phyloP scores from a whole-genome alignment of 495 filamentous ascomycete genomes.

The Tuber melanosporum region DNA sequence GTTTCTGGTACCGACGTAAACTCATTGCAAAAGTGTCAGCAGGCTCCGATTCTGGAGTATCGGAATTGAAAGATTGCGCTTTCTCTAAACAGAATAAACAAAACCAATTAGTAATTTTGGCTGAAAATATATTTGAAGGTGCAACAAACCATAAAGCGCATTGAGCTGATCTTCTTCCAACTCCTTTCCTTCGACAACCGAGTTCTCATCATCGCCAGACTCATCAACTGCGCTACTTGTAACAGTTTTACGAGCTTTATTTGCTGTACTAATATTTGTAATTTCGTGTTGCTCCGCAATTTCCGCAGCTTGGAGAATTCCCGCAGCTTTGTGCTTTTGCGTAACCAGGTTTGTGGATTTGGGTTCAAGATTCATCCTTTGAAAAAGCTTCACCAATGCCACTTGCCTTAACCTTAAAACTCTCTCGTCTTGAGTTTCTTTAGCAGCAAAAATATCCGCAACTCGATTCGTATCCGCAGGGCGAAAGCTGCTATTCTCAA shows the following conservation, averaged over 20 bases:
- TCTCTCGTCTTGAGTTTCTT: constrained; percentile 80
- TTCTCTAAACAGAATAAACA: constrained; percentile 53
- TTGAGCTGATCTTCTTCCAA: constrained; percentile 94
- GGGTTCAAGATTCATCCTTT: constrained; percentile 78
- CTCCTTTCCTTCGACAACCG: constrained; percentile 63
- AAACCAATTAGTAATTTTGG: constrained; percentile 13
- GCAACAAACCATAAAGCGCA: constrained; percentile 58
- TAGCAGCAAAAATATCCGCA: constrained; percentile 60
- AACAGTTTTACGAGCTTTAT: neutral
- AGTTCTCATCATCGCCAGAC: constrained; percentile 10
- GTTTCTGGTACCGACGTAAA: constrained; percentile 88
- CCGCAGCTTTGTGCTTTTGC: constrained; percentile 70
- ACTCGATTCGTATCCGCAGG: constrained; percentile 62
- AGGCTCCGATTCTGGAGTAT: constrained; percentile 77
- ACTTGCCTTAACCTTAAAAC: constrained; percentile 79
- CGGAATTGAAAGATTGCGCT: constrained; percentile 93
- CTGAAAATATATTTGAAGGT: constrained; percentile 2
- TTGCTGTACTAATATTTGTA: constrained; percentile 3
- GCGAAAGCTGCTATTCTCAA: constrained; percentile 55
- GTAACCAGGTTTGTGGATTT: constrained; percentile 65
- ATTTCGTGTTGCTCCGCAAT: constrained; percentile 69
- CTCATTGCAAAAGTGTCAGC: constrained; percentile 72
- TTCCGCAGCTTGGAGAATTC: constrained; percentile 78
- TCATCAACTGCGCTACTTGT: neutral
- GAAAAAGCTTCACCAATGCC: constrained; percentile 77